phyloP scores from a whole-genome alignment of 1,284 basidiomycete species.

The Tilletia indica region DNA sequence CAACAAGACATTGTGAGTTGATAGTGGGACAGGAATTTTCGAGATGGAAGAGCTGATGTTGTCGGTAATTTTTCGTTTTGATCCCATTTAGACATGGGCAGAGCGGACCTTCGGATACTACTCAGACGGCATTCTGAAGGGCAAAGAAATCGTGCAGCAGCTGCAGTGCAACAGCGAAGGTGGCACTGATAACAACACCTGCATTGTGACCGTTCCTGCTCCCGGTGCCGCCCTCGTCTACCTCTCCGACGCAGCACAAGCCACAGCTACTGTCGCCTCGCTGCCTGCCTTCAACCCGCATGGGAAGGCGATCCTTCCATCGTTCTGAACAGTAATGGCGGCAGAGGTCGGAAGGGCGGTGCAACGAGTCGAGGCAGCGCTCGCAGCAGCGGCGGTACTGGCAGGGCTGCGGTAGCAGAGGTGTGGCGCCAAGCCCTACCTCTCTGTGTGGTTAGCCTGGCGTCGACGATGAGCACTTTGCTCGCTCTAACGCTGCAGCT shows the following conservation, averaged over 20 bases:
- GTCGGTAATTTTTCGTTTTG: no score
- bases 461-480: no score
- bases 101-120: constrained; percentile 71
- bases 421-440: no score
- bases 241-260: constrained; percentile 57
- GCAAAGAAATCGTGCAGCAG: constrained; percentile 61
- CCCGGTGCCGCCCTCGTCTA: constrained; percentile 73
- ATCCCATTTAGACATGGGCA: constrained; percentile 62
- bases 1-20: constrained; percentile 64
- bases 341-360: constrained; percentile 14
- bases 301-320: constrained; percentile 8
- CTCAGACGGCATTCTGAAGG: constrained; percentile 67
- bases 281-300: constrained; percentile 17
- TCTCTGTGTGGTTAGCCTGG: no score
- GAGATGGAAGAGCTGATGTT: neutral
- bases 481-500: no score
- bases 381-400: neutral
- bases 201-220: constrained; percentile 67
- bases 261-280: constrained; percentile 7
- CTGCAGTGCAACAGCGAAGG: constrained; percentile 61
- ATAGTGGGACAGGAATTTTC: neutral
- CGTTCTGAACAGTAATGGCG: constrained; percentile 14
- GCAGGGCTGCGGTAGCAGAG: neutral
- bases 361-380: constrained; percentile 8
- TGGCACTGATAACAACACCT: constrained; percentile 57